These are phyloP conservation scores for Hypoxylon sp. DNA, from an alignment of 2,329 filamentous ascomycete genomes.

Conservation along the genomic window DNA sequence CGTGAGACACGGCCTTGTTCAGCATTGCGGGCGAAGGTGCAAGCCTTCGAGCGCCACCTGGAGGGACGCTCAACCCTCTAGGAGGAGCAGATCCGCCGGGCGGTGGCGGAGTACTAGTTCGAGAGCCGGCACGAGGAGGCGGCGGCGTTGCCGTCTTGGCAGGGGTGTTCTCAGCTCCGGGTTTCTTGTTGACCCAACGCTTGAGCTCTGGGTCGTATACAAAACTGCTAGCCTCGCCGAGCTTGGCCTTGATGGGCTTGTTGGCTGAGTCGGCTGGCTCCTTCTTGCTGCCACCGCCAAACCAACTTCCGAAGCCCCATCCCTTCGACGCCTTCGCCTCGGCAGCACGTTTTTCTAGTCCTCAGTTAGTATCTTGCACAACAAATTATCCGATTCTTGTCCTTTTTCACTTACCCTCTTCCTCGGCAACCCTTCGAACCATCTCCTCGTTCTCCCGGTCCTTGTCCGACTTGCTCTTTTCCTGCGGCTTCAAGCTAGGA, in stretches of 20 bases:
- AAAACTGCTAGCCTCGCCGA: conserved; percentile 92
- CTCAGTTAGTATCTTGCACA: conserved; percentile 31
- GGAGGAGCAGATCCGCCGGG: conserved; percentile 49
- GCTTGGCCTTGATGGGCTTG: conserved; percentile 86
- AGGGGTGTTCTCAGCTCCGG: conserved; percentile 68
- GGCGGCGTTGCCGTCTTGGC: conserved; percentile 76
- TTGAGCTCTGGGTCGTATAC: conserved; percentile 95
- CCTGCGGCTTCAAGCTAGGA: conserved; percentile 57
- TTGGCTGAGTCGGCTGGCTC: conserved; percentile 57
- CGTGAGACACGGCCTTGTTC: conserved; percentile 47
- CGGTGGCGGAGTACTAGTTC: conserved; percentile 61
- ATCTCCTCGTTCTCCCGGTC: conserved; percentile 85
- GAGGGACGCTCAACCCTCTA: conserved; percentile 25
- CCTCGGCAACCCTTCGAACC: conserved; percentile 83
- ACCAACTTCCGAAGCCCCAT: conserved; percentile 88
- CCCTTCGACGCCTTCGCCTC: conserved; percentile 65
- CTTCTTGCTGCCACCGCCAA: conserved; percentile 75
- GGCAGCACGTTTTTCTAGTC: conserved; percentile 66
- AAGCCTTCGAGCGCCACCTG: conserved; percentile 35
- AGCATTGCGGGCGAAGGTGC: conserved; percentile 44
- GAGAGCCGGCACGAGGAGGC: conserved; percentile 72
- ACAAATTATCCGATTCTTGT: conserved; percentile 29
- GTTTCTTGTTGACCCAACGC: conserved; percentile 98
- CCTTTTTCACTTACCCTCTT: conserved; percentile 64
- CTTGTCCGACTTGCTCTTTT: conserved; percentile 70